A percentile compares a stretch with the other conserved stretches of the same genome.
Conservation (phyloP, 2,329 filamentous ascomycete species). For the Volutella citrinella region DNA sequence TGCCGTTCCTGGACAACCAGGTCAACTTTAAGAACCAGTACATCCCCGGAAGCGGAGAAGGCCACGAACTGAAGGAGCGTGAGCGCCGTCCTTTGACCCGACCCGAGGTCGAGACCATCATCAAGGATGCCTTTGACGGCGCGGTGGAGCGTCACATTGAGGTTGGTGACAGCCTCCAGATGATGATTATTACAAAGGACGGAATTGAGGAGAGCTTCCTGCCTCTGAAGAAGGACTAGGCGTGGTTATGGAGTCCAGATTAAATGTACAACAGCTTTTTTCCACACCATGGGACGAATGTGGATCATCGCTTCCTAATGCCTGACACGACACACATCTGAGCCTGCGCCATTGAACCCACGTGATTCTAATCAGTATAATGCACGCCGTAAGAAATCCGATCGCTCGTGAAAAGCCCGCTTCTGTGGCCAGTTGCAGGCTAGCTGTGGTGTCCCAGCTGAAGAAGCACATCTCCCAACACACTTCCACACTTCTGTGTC, state of each 20-base stretch:
- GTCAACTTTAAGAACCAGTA: slow-evolving; percentile 99
- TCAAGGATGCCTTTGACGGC: slow-evolving; percentile 97
- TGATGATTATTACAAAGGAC: slow-evolving; percentile 84
- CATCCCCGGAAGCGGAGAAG: slow-evolving; percentile 78
- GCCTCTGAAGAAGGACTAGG: slow-evolving; percentile 86
- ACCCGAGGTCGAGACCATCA: slow-evolving; percentile 76
- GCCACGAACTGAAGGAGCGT: slow-evolving; percentile 74
- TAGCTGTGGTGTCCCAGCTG: too few species aligned
- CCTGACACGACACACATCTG: too few species aligned
- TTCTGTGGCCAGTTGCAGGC: too few species aligned
- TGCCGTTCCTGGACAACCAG: slow-evolving; percentile 99
- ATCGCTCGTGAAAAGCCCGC: too few species aligned
- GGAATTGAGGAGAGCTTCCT: slow-evolving; percentile 84
- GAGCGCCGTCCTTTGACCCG: slow-evolving; percentile 67
- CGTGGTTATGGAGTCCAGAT: slow-evolving; percentile 8
- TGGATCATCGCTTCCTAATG: background rate
- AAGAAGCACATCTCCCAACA: too few species aligned
- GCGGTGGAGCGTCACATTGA: slow-evolving; percentile 98
- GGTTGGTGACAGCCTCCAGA: slow-evolving; percentile 93
- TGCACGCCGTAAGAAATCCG: too few species aligned
- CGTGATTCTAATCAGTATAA: too few species aligned
- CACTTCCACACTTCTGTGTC: too few species aligned
- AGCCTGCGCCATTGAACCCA: too few species aligned
- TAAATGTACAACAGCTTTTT: slow-evolving; percentile 32
- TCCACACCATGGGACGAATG: slow-evolving; percentile 22